Conservation (phyloP, 116 monocot genomes). For the Trichopus zeylanicus region DNA sequence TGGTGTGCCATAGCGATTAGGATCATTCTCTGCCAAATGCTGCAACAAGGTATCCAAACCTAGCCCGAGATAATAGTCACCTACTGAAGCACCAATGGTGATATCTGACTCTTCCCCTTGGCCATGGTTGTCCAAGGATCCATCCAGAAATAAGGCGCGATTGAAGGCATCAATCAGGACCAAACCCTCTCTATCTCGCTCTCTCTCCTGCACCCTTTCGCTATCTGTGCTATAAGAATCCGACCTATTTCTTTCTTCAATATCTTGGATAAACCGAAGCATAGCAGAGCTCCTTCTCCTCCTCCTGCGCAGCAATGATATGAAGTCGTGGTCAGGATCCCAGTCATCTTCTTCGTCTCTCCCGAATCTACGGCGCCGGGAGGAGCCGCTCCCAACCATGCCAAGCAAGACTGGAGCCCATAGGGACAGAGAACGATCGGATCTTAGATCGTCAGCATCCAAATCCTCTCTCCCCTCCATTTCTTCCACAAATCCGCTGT, state of each 20-base stretch:
- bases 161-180: constrained; percentile 44
- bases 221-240: constrained; percentile 3
- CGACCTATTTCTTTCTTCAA: constrained; percentile 3
- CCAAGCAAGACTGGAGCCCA: constrained; percentile 19
- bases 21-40: constrained; percentile 17
- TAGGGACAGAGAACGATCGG: constrained; percentile 7
- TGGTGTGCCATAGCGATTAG: constrained; percentile 8
- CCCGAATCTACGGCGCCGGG: constrained; percentile 1
- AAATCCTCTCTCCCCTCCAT: neutral
- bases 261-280: constrained; percentile 10
- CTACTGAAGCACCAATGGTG: constrained; percentile 6
- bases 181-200: constrained; percentile 33
- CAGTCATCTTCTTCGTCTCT: neutral
- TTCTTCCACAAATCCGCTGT: constrained; percentile 8
- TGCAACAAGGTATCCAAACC: constrained; percentile 16
- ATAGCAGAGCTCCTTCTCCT: constrained; percentile 8
- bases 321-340: neutral
- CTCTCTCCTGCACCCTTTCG: constrained; percentile 14
- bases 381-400: constrained; percentile 7
- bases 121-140: constrained; percentile 17
- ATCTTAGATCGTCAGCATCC: neutral
- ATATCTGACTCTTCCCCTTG: neutral
- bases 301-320: neutral
- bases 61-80: constrained; percentile 9
- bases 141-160: constrained; percentile 35